These are phyloP conservation scores for Stachybotrys chlorohalonatus DNA, from an alignment of 2,329 filamentous ascomycete genomes.

Conservation along the genomic window DNA sequence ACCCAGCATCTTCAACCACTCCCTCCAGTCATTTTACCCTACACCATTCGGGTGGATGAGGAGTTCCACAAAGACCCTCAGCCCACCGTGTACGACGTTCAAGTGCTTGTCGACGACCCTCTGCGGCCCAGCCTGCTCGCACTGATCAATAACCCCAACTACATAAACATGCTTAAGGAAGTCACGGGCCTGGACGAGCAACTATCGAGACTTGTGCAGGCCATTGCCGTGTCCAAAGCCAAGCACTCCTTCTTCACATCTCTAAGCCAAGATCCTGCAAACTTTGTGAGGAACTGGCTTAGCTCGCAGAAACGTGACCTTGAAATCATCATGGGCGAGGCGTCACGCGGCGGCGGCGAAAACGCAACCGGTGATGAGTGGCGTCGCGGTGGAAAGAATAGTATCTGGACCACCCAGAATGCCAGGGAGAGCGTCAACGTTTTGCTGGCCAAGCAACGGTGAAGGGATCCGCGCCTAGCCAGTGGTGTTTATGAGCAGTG, in stretches of 20 bases:
- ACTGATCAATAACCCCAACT: slow-evolving; percentile 60
- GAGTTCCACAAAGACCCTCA: slow-evolving; percentile 66
- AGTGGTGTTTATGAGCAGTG: neutral
- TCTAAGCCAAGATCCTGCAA: slow-evolving; percentile 71
- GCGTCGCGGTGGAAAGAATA: slow-evolving; percentile 48
- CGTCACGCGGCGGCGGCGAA: slow-evolving; percentile 52
- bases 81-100: slow-evolving; percentile 84
- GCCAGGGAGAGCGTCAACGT: slow-evolving; percentile 56
- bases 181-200: slow-evolving; percentile 76
- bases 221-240: slow-evolving; percentile 74
- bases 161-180: slow-evolving; percentile 64
- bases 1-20: slow-evolving; percentile 69
- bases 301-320: slow-evolving; percentile 86
- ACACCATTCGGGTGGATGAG: slow-evolving; percentile 89
- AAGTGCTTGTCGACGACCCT: slow-evolving; percentile 76
- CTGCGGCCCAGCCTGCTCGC: slow-evolving; percentile 57
- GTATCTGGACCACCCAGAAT: slow-evolving; percentile 48
- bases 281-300: slow-evolving; percentile 80
- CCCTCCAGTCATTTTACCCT: slow-evolving; percentile 73
- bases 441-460: slow-evolving; percentile 44
- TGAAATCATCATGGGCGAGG: slow-evolving; percentile 79
- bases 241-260: slow-evolving; percentile 82
- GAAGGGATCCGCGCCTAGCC: neutral
- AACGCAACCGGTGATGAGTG: slow-evolving; percentile 56
- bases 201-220: slow-evolving; percentile 73